Evolutionary conservation across 768 basidiomycete genomes (phyloP), one percentile per base, ranked within the genome.

Genomic region (Tremella fuciformis): DNA sequence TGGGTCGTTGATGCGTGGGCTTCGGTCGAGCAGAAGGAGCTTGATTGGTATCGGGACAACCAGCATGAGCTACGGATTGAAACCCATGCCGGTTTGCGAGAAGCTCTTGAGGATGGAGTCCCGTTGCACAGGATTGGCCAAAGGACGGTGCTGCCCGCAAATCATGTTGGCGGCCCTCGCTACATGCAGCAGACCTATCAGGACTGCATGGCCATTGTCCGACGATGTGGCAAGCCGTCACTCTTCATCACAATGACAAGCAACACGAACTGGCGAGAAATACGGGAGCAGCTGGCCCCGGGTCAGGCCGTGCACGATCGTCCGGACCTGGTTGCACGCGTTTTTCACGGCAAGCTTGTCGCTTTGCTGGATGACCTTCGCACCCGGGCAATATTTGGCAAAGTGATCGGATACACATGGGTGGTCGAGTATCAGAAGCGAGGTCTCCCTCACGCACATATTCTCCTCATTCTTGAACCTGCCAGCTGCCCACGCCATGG

Each of bases 361-460:
- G 77, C 71, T 0, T 50, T 82, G 1, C 19, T 82, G 0, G 56
- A 37, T 78, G 1, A 71, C 76, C 77, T 84, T 42, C 21, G 38
- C 8, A 69, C 73, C 13, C 22, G 78, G 41, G 78, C 78, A 8
- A 70, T 81, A 42, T 79, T 83, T 74, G 83, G 83, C 0, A 8
- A 57, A 0, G 57, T 72, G 6, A 79, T 78, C 9, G 83, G 80
- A 3, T 70, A 78, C 55, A 79, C 84, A 0, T 82, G 83, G 55
- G 80, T 79, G 9, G 83, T 84, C 51, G 82, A 86, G 59, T 85
- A 84, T 63, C 84, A 85, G 65, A 85, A 84, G 58, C 67, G 80
- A 0, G 82, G 82, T 0, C 79, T 85, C 0, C 83, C 83, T 22
- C 83, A 84, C 60, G 79, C 81, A 63, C 84, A 85, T 65, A 60